A percentile compares a stretch with the other conserved stretches of the same genome.
Conservation (phyloP, 164 flowering plant species). For the Magnolia sinica region DNA sequence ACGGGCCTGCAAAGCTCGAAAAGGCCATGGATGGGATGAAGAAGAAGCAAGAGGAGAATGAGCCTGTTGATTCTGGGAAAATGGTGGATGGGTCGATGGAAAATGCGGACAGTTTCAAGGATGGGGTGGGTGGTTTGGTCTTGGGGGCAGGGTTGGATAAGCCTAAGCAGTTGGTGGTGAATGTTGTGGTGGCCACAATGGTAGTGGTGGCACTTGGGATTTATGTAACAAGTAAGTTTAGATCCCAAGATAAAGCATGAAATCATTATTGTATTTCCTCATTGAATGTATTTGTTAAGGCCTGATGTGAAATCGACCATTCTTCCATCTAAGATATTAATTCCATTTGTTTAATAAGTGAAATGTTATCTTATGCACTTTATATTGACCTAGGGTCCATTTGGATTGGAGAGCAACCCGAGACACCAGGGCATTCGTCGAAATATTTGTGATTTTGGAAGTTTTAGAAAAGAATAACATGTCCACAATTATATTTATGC, state of each 20-base stretch:
- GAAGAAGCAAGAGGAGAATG: neutral
- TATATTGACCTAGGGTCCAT: too few species aligned
- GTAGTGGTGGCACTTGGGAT: slow-evolving; percentile 4
- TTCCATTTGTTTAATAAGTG: too few species aligned
- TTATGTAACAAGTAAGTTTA: neutral
- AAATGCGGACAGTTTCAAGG: neutral
- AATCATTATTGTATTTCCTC: neutral
- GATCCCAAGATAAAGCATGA: neutral
- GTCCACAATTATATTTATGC: too few species aligned
- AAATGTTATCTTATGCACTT: too few species aligned
- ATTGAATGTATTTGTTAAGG: neutral
- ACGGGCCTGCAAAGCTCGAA: neutral
- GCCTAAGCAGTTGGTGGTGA: neutral
- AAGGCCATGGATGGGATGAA: neutral
- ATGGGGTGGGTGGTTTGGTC: neutral
- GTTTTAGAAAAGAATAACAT: too few species aligned
- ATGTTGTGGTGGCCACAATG: slow-evolving; percentile 1
- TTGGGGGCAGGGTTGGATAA: neutral
- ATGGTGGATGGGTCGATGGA: neutral
- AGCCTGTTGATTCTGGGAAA: neutral
- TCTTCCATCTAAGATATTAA: neutral
- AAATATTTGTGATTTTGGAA: too few species aligned
- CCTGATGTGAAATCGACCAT: neutral
- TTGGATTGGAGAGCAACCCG: too few species aligned
- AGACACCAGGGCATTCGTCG: too few species aligned